phyloP scores from a whole-genome alignment of 2,329 filamentous ascomycete species.

The Arthrinium puccinioides region DNA sequence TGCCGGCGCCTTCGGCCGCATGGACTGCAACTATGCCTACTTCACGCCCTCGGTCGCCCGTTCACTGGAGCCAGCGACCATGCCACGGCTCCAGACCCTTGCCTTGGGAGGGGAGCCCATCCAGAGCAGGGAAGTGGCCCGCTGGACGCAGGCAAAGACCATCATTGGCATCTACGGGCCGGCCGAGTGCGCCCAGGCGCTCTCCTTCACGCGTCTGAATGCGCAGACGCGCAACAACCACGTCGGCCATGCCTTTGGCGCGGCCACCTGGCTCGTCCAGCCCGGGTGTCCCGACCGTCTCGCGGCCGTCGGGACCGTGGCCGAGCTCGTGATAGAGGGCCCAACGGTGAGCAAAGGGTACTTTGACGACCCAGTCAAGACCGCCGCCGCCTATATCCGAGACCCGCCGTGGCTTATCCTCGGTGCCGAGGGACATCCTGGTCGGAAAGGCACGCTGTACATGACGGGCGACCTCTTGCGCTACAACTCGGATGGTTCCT shows the following conservation, averaged over 20 bases:
- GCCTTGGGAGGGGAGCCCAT: background rate
- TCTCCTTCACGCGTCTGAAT: background rate
- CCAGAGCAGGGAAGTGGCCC: background rate
- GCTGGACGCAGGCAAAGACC: background rate
- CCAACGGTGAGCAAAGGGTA: conserved; percentile 6
- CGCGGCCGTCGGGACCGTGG: conserved; percentile 1
- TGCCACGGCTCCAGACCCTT: background rate
- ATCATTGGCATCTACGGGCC: background rate
- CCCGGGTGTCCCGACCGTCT: background rate
- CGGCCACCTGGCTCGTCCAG: background rate
- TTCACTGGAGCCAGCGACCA: background rate
- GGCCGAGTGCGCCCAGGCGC: background rate
- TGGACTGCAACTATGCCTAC: background rate
- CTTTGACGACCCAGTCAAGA: conserved; percentile 3
- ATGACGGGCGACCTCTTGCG: background rate
- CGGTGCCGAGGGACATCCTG: background rate
- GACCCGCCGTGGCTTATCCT: conserved; percentile 2
- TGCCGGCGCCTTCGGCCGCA: background rate
- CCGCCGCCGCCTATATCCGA: conserved; percentile 3
- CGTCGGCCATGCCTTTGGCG: background rate
- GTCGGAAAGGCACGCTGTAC: background rate
- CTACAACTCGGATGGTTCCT: background rate
- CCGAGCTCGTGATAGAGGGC: conserved; percentile 6
- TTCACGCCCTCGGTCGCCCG: background rate
- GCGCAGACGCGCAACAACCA: background rate